Evolutionary conservation across 257 asterid species (phyloP), one percentile per base, ranked within the genome.

Genomic region (Misopates orontium): DNA sequence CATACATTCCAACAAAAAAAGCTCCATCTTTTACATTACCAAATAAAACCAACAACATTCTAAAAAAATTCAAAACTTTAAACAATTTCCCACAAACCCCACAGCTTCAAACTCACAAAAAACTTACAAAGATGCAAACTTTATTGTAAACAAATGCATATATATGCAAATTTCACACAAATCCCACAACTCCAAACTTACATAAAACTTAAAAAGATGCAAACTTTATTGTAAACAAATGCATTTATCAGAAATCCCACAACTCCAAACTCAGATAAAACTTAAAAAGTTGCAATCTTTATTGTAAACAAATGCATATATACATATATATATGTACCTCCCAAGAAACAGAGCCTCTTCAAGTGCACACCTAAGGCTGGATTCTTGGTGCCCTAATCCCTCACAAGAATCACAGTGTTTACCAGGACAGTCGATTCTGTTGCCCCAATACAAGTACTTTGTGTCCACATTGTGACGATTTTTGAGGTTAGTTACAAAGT

Each of bases 341-440:
- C 83, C 82, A 22, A 94, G 91, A 84, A 80, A 69, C 80, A 94
- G 49, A 10, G 96, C 96, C 67, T 94, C 99, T 80, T 94, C 99
- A 56, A 94, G 96, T 76, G 98, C 98, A 78, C 99, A 94, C 83
- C 99, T 84, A 73, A 94, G 96, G 83, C 99, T 94, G 52, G 99
- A 94, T 65, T 94, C 99, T 68, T 94, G 99, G 79, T 94, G 99
- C 60, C 99, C 99, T 75, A 94, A 82, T 54, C 96, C 99, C 64
- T 75, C 96, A 72, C 99, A 94, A 31, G 95, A 72, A 41, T 84
- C 85, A 64, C 99, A 94, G 77, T 94, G 96, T 67, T 90, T 94
- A n/a, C 99, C 99, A 13, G 99, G 99, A 47, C 99, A 94, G 70
- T 94, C 99, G 65, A 94, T 87, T 78, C 74, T 82, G 53, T 67